Evolutionary conservation across 2,329 filamentous ascomycete species (phyloP).

Genomic region (Albifimbria verrucaria): DNA sequence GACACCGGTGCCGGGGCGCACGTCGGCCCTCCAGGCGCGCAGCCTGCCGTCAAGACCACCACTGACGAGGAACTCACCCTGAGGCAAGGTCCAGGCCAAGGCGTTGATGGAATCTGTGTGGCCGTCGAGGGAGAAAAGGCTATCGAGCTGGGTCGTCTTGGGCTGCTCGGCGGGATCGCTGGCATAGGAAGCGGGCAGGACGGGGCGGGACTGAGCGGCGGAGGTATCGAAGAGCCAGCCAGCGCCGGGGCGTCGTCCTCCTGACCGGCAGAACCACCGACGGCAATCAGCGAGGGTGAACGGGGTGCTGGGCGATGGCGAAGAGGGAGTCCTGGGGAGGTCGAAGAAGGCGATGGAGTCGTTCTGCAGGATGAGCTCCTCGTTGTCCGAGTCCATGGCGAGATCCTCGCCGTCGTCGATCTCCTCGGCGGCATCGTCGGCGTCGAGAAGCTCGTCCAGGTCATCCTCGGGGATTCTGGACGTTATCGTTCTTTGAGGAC

Average conservation of each 20-base stretch:
- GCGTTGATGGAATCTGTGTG: slow-evolving; percentile 91
- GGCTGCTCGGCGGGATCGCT: slow-evolving; percentile 55
- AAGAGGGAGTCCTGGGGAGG: slow-evolving; percentile 88
- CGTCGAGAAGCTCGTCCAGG: slow-evolving; percentile 70
- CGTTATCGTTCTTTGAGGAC: slow-evolving; percentile 28
- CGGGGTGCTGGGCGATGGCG: slow-evolving; percentile 88
- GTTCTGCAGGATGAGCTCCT: slow-evolving; percentile 81
- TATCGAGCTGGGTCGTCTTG: slow-evolving; percentile 54
- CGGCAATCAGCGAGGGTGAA: slow-evolving; percentile 76
- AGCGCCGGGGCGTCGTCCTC: slow-evolving; percentile 65
- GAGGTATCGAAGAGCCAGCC: slow-evolving; percentile 81
- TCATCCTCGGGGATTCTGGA: slow-evolving; percentile 62
- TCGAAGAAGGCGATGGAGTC: slow-evolving; percentile 94
- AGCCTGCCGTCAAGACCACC: slow-evolving; percentile 85
- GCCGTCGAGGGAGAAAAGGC: slow-evolving; percentile 75
- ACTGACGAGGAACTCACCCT: slow-evolving; percentile 80
- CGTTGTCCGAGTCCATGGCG: slow-evolving; percentile 76
- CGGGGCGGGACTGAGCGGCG: slow-evolving; percentile 59
- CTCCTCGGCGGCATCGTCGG: slow-evolving; percentile 77
- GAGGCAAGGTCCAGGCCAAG: slow-evolving; percentile 77
- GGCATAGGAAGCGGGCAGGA: slow-evolving; percentile 75
- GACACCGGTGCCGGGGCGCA: slow-evolving; percentile 43
- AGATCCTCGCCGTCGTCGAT: slow-evolving; percentile 56
- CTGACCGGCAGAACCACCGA: slow-evolving; percentile 69
- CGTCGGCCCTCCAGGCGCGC: slow-evolving; percentile 60